Conservation (phyloP, 2,329 filamentous ascomycete species). For the Ophiostoma novo-ulmi region DNA sequence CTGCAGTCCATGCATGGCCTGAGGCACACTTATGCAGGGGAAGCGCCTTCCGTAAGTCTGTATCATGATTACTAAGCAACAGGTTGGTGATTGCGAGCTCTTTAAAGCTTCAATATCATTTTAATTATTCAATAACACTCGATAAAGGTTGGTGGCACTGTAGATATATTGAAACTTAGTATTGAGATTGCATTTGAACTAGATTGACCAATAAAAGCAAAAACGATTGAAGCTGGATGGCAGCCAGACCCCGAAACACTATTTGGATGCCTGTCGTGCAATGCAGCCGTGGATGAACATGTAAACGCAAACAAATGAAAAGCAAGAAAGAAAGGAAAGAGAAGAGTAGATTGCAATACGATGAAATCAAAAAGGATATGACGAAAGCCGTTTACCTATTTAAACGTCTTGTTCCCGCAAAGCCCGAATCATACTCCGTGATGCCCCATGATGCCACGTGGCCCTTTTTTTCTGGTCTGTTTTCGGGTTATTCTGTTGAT, state of each 20-base stretch:
- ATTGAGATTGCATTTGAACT: background rate
- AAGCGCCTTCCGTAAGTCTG: background rate
- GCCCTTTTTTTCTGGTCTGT: slow-evolving; percentile 10
- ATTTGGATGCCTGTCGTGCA: background rate
- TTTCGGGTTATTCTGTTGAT: slow-evolving; percentile 4
- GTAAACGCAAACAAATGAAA: background rate
- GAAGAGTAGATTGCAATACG: background rate
- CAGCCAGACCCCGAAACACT: slow-evolving; percentile 1
- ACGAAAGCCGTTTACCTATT: slow-evolving; percentile 1
- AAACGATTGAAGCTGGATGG: background rate
- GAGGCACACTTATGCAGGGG: slow-evolving; percentile 6
- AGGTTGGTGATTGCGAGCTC: background rate
- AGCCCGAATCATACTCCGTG: background rate
- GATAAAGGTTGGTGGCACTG: no score
- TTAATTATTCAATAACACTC: no score
- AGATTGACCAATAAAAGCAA: background rate
- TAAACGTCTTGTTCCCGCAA: slow-evolving; percentile 12
- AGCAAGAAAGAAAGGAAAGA: background rate
- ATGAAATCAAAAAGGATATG: background rate
- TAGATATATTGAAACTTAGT: background rate
- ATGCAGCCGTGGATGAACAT: background rate
- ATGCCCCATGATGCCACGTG: background rate
- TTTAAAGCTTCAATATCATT: background rate
- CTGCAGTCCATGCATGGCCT: background rate
- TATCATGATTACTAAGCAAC: background rate